phyloP scores from a whole-genome alignment of 768 basidiomycete genomes.

The Coprinopsis cinerea region DNA sequence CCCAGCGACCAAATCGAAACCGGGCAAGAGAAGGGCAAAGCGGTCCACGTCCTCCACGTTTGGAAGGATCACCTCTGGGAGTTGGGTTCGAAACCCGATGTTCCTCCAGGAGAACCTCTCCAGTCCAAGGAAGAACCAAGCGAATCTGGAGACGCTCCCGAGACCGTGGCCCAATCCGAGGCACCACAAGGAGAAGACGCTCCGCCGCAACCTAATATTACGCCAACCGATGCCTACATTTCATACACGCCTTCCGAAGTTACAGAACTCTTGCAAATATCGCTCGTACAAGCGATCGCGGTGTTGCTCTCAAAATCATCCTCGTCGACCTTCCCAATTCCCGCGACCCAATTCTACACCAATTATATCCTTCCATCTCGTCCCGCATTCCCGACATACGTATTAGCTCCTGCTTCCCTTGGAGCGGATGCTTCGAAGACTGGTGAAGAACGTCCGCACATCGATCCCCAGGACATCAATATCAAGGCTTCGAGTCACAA shows the following conservation, averaged over 20 bases:
- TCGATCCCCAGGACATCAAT: slow-evolving; percentile 43
- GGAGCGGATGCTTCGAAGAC: slow-evolving; percentile 13
- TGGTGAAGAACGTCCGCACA: slow-evolving; percentile 21
- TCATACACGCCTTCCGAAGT: slow-evolving; percentile 41
- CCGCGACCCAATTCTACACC: slow-evolving; percentile 72
- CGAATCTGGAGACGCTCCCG: slow-evolving; percentile 14
- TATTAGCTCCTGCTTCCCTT: slow-evolving; percentile 23
- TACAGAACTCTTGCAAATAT: slow-evolving; percentile 47
- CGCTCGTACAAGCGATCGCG: slow-evolving; percentile 63
- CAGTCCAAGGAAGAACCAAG: slow-evolving; percentile 11
- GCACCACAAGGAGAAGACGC: slow-evolving; percentile 1
- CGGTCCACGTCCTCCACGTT: slow-evolving; percentile 63
- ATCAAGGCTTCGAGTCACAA: slow-evolving; percentile 80
- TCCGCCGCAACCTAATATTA: slow-evolving; percentile 3
- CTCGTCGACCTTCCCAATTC: slow-evolving; percentile 60
- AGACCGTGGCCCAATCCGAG: background rate
- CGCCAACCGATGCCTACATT: slow-evolving; percentile 5
- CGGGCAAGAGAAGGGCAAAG: slow-evolving; percentile 64
- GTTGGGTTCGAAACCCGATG: slow-evolving; percentile 57
- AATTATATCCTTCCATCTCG: slow-evolving; percentile 72
- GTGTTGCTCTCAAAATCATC: slow-evolving; percentile 43
- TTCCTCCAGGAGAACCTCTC: slow-evolving; percentile 38
- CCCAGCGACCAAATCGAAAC: slow-evolving; percentile 39
- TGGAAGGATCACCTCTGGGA: slow-evolving; percentile 77
- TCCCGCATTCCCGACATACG: slow-evolving; percentile 54